Percentiles rank a stretch among this genome's conserved stretches.
Evolutionary conservation across 352 stramenopile genomes (phyloP).

Genomic region (Pythium insidiosum): DNA sequence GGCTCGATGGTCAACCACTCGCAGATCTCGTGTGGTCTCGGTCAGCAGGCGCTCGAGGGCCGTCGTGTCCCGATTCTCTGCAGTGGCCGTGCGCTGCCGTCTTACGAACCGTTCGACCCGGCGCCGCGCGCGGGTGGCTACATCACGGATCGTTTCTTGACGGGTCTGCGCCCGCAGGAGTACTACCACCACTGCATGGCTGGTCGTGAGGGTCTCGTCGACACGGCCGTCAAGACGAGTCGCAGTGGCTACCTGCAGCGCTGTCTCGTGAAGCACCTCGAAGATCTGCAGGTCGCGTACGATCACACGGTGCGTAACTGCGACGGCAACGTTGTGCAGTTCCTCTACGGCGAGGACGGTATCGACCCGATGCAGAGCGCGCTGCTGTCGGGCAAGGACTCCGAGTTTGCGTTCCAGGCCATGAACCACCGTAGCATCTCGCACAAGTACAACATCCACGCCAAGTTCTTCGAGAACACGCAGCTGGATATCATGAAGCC

Average conservation of each 20-base stretch:
- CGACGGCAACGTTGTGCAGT: slow-evolving; percentile 97
- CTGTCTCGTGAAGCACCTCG: slow-evolving; percentile 98
- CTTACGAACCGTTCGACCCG: slow-evolving; percentile 97
- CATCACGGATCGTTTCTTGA: slow-evolving; percentile 99
- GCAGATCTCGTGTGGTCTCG: slow-evolving; percentile 97
- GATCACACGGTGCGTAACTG: slow-evolving; percentile 98
- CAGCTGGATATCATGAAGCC: slow-evolving; percentile 88
- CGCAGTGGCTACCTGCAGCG: slow-evolving; percentile 99
- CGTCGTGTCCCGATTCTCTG: slow-evolving; percentile 97
- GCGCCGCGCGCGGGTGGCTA: slow-evolving; percentile 97
- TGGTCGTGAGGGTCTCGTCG: slow-evolving; percentile 96
- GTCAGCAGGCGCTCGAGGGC: slow-evolving; percentile 99
- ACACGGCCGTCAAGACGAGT: slow-evolving; percentile 99
- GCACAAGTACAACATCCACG: slow-evolving; percentile 89
- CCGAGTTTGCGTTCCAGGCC: slow-evolving; percentile 92
- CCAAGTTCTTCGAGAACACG: slow-evolving; percentile 83
- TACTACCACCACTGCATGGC: slow-evolving; percentile 99
- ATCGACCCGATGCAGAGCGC: slow-evolving; percentile 95
- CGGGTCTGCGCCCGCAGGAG: slow-evolving; percentile 94
- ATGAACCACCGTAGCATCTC: slow-evolving; percentile 95
- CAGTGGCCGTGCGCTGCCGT: slow-evolving; percentile 97
- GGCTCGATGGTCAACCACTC: slow-evolving; percentile 99
- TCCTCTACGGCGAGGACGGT: slow-evolving; percentile 99
- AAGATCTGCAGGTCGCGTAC: slow-evolving; percentile 97
- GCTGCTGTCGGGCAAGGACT: slow-evolving; percentile 92